Percentiles rank a stretch among this genome's conserved stretches.
Evolutionary conservation across 176 grass and related monocot species (phyloP).

Genomic region (Tillandsia leiboldiana): DNA sequence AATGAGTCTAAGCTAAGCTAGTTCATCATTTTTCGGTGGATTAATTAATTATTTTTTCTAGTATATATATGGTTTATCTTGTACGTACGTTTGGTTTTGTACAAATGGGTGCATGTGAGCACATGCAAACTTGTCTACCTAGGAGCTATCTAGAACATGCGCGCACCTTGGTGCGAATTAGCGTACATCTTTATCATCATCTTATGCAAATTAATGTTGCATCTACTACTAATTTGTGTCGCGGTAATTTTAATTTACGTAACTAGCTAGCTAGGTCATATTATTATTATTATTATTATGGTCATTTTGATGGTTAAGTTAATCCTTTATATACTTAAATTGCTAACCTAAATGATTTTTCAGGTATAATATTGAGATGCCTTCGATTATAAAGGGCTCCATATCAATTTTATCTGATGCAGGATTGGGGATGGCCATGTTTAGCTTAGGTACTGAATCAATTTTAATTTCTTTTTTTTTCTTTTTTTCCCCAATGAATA

Average conservation of each 20-base stretch:
- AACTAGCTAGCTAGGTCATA: no score
- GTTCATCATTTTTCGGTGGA: no score
- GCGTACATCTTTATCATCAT: conserved; percentile 21
- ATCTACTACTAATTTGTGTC: no score
- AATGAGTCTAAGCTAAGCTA: no score
- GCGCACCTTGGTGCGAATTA: conserved; percentile 19
- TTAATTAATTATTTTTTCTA: no score
- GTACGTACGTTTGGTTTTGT: not conserved
- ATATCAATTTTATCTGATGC: conserved; percentile 92
- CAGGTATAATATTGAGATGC: conserved; percentile 95
- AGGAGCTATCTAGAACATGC: conserved; percentile 24
- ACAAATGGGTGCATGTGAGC: conserved; percentile 43
- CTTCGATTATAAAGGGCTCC: conserved; percentile 82
- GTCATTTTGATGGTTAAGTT: no score
- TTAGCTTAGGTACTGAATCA: conserved; percentile 73
- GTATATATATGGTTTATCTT: no score
- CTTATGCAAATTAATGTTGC: not conserved
- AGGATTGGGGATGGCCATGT: conserved; percentile 96
- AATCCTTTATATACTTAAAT: not conserved
- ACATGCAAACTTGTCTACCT: conserved; percentile 48
- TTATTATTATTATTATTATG: no score
- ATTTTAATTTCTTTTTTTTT: not conserved
- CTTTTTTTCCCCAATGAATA: not conserved
- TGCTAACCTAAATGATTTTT: conserved; percentile 11
- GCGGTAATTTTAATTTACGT: no score